A percentile compares a stretch with the other conserved stretches of the same genome.
These are phyloP conservation scores for Globisporangium viniferum DNA, from an alignment of 352 stramenopile species.

Conservation along the genomic window DNA sequence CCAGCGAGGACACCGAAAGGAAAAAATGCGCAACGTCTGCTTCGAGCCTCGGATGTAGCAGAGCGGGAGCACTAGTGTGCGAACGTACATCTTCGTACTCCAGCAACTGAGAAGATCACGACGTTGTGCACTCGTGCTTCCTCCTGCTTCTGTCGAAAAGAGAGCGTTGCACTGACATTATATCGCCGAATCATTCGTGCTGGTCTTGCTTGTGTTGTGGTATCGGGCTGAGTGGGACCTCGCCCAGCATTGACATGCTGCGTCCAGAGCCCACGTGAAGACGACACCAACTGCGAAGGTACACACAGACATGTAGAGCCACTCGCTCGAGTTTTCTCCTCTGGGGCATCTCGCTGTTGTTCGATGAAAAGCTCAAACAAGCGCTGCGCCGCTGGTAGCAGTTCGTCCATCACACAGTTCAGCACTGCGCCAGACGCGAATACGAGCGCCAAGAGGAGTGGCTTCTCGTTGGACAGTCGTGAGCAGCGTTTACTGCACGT, in stretches of 20 bases:
- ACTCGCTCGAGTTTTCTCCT: background rate
- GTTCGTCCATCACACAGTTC: background rate
- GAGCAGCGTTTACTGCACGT: background rate
- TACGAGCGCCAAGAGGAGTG: background rate
- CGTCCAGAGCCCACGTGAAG: background rate
- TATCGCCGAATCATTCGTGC: background rate
- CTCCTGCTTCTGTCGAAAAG: background rate
- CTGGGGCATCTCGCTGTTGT: background rate
- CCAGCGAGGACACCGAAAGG: background rate
- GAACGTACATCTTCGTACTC: too few relatives aligned
- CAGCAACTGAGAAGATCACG: background rate
- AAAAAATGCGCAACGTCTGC: background rate
- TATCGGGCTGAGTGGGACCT: background rate
- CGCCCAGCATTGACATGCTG: background rate
- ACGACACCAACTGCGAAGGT: background rate
- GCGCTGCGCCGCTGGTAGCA: background rate
- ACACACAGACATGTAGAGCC: background rate
- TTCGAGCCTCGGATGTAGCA: background rate
- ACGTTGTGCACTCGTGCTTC: background rate
- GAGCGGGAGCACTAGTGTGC: background rate
- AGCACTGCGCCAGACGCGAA: background rate
- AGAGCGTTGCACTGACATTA: background rate
- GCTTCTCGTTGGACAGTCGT: background rate
- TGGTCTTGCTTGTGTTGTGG: background rate
- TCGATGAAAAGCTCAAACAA: background rate